These are phyloP conservation scores for Escallonia rubra DNA, from an alignment of 129 eudicot genomes.

Conservation along the genomic window DNA sequence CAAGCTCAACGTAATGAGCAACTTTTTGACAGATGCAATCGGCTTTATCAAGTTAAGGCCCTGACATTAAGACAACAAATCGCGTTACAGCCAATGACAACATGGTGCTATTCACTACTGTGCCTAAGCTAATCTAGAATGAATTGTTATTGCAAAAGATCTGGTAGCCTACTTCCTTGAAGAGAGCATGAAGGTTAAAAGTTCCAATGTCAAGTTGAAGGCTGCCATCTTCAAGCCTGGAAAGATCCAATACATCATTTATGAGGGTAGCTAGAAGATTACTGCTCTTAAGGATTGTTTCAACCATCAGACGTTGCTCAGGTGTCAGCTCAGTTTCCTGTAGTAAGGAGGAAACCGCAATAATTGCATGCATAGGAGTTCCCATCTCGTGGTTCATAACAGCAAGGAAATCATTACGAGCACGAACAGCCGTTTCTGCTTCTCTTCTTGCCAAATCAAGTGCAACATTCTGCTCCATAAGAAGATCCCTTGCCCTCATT, in stretches of 20 bases:
- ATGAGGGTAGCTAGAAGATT: slow-evolving; percentile 84
- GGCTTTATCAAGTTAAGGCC: slow-evolving; percentile 79
- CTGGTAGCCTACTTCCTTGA: slow-evolving; percentile 59
- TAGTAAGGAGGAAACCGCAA: slow-evolving; percentile 79
- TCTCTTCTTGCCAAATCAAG: slow-evolving; percentile 95
- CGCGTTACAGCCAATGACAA: slow-evolving; percentile 2
- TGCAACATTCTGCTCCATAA: slow-evolving; percentile 95
- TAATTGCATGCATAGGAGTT: slow-evolving; percentile 94
- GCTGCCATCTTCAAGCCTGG: slow-evolving; percentile 94
- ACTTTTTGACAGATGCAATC: slow-evolving; percentile 76
- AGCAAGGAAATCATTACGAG: slow-evolving; percentile 95
- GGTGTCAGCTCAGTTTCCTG: slow-evolving; percentile 87
- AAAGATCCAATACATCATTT: slow-evolving; percentile 92
- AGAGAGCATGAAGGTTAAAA: slow-evolving; percentile 72
- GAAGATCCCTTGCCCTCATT: slow-evolving; percentile 86
- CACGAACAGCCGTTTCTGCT: slow-evolving; percentile 93
- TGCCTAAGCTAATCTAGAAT: not conserved
- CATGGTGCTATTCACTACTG: not conserved
- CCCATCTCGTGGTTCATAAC: slow-evolving; percentile 99
- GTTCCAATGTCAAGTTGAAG: slow-evolving; percentile 74
- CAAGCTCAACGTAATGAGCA: slow-evolving; percentile 49
- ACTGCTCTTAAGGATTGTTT: slow-evolving; percentile 89
- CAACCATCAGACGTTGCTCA: slow-evolving; percentile 93
- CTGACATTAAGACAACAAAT: slow-evolving; percentile 33
- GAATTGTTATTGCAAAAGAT: not conserved